Conservation (phyloP, 768 basidiomycete species). For the Pleurotus giganteus region DNA sequence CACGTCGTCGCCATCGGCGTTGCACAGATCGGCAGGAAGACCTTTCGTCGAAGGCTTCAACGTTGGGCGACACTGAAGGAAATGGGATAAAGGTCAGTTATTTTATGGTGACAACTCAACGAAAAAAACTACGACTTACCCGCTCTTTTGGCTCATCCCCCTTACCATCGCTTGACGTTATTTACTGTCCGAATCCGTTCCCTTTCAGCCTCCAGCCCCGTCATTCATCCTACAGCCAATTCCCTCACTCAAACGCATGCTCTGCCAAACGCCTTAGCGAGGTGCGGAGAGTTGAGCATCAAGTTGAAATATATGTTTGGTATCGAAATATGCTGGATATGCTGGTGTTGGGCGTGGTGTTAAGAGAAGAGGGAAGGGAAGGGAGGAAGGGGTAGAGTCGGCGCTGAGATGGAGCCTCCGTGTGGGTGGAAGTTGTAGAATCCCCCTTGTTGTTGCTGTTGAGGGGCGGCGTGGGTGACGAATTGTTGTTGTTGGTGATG, state of each 20-base stretch:
- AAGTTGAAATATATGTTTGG: slow-evolving; percentile 53
- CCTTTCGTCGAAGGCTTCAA: too few species aligned
- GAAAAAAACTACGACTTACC: too few species aligned
- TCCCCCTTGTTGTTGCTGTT: slow-evolving; percentile 1
- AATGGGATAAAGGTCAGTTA: too few species aligned
- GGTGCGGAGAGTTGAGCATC: slow-evolving; percentile 57
- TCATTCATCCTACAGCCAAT: too few species aligned
- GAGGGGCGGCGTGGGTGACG: slow-evolving; percentile 7
- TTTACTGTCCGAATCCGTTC: too few species aligned
- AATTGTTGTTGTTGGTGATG: slow-evolving; percentile 22
- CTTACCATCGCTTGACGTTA: too few species aligned
- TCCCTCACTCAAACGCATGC: neutral
- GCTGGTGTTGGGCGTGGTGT: slow-evolving; percentile 11
- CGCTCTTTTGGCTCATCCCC: too few species aligned
- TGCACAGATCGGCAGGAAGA: too few species aligned
- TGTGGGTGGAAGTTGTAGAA: slow-evolving; percentile 18
- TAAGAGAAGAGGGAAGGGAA: neutral
- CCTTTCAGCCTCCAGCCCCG: too few species aligned
- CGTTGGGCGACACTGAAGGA: too few species aligned
- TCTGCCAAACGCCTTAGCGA: slow-evolving; percentile 44
- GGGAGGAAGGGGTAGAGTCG: slow-evolving; percentile 50
- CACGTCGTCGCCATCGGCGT: too few species aligned
- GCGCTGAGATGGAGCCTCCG: slow-evolving; percentile 49
- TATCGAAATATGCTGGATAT: slow-evolving; percentile 66
- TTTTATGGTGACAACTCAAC: too few species aligned